Conservation (phyloP, 1,284 basidiomycete species). For the Puccinia horiana region DNA sequence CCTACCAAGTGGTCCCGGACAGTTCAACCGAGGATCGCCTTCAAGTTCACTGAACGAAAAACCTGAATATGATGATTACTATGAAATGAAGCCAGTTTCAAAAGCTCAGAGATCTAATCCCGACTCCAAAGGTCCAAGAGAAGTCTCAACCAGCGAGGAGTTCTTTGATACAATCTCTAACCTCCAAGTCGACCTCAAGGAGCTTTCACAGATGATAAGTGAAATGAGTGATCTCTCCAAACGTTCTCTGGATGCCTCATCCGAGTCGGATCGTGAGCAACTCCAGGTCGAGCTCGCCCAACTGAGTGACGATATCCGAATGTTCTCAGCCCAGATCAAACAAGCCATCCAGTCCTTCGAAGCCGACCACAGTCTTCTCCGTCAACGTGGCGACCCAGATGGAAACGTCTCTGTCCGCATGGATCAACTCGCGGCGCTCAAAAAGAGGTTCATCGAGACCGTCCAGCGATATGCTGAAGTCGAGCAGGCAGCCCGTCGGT, state of each 20-base stretch:
- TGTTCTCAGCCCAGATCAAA: constrained; percentile 20
- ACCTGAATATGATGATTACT: constrained; percentile 26
- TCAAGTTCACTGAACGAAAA: constrained; percentile 24
- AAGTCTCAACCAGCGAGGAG: constrained; percentile 29
- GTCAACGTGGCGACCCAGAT: constrained; percentile 39
- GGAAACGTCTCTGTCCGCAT: constrained; percentile 20
- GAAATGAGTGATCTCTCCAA: constrained; percentile 21
- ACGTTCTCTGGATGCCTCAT: constrained; percentile 21
- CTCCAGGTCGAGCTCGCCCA: neutral
- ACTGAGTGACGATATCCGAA: constrained; percentile 22
- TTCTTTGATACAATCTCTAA: constrained; percentile 37
- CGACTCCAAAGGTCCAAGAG: constrained; percentile 23
- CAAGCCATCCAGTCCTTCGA: constrained; percentile 36
- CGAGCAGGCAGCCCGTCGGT: constrained; percentile 22
- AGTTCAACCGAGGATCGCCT: neutral
- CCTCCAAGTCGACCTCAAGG: constrained; percentile 32
- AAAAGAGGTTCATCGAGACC: constrained; percentile 61
- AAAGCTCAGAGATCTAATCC: neutral
- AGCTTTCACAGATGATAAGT: constrained; percentile 29
- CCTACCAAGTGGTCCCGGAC: neutral
- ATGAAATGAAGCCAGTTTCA: constrained; percentile 28
- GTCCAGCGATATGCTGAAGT: constrained; percentile 59
- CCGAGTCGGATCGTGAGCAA: neutral
- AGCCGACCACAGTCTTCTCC: constrained; percentile 34
- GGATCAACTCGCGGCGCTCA: constrained; percentile 66